Percentiles rank a stretch among this genome's conserved stretches.
These are phyloP conservation scores for Curvularia hawaiiensis DNA, from an alignment of 2,329 filamentous ascomycete species.

Conservation along the genomic window DNA sequence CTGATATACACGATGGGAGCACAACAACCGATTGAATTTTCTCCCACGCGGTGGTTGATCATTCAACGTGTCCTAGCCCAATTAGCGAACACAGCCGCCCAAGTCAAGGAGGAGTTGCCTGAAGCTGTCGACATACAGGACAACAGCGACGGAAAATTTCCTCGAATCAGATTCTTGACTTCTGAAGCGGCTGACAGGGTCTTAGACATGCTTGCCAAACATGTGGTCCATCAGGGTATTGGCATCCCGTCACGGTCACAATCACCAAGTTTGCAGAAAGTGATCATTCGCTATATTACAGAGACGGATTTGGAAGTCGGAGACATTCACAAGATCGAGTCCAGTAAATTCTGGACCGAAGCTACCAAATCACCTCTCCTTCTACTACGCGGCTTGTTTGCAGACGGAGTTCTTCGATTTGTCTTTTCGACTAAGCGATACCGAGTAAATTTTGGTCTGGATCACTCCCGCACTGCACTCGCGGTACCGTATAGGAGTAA, in stretches of 20 bases:
- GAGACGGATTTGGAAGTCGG: slow-evolving; percentile 31
- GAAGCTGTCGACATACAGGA: slow-evolving; percentile 52
- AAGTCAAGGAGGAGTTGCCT: slow-evolving; percentile 42
- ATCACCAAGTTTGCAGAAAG: slow-evolving; percentile 31
- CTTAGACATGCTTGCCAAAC: slow-evolving; percentile 28
- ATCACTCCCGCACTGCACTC: slow-evolving; percentile 42
- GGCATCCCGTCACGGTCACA: slow-evolving; percentile 54
- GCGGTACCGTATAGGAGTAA: slow-evolving; percentile 68
- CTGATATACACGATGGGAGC: slow-evolving; percentile 66
- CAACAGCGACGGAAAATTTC: slow-evolving; percentile 49
- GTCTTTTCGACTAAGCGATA: slow-evolving; percentile 64
- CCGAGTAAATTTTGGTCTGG: slow-evolving; percentile 68
- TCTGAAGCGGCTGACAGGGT: slow-evolving; percentile 42
- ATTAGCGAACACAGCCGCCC: slow-evolving; percentile 42
- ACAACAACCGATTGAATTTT: slow-evolving; percentile 57
- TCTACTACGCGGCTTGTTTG: slow-evolving; percentile 62
- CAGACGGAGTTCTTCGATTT: slow-evolving; percentile 60
- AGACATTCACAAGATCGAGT: slow-evolving; percentile 35
- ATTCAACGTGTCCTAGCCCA: slow-evolving; percentile 60
- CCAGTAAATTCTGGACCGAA: slow-evolving; percentile 46
- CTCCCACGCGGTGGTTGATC: slow-evolving; percentile 61
- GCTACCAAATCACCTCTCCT: slow-evolving; percentile 48
- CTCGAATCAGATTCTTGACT: slow-evolving; percentile 56
- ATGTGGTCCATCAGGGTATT: slow-evolving; percentile 54
- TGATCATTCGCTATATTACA: slow-evolving; percentile 55